Evolutionary conservation across 2,329 filamentous ascomycete species (phyloP).

Genomic region (Aspergillus quadricinctus): DNA sequence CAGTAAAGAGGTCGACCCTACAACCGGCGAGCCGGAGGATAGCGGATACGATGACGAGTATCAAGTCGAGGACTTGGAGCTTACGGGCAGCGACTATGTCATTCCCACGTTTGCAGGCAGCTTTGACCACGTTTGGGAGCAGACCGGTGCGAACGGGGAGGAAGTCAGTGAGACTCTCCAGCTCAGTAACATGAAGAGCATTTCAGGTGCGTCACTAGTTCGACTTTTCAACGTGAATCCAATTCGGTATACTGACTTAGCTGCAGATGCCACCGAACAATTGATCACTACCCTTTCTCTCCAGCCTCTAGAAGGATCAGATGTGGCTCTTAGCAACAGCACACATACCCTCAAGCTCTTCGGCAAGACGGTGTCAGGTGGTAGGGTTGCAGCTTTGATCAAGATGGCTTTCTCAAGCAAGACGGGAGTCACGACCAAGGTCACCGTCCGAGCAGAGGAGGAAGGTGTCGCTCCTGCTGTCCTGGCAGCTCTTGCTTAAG

Average conservation of each 20-base stretch:
- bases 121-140: constrained; percentile 94
- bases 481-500: constrained; percentile 75
- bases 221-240: neutral
- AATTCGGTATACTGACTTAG: constrained; percentile 21
- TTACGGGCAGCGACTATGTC: constrained; percentile 89
- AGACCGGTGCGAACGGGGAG: constrained; percentile 81
- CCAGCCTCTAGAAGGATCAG: constrained; percentile 90
- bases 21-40: constrained; percentile 88
- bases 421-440: constrained; percentile 92
- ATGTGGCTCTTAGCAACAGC: constrained; percentile 79
- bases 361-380: constrained; percentile 89
- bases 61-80: constrained; percentile 87
- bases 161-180: constrained; percentile 89
- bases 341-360: constrained; percentile 95
- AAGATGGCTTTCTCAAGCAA: constrained; percentile 93
- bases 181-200: constrained; percentile 82
- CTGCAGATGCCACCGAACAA: constrained; percentile 82
- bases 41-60: constrained; percentile 96
- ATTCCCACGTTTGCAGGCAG: constrained; percentile 89
- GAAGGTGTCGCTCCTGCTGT: constrained; percentile 82
- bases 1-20: constrained; percentile 95
- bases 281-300: constrained; percentile 80
- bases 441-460: constrained; percentile 87
- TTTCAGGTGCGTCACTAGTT: constrained; percentile 66
- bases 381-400: constrained; percentile 79